Conservation (phyloP, 192 early-diverging fungal species). For the Endogone sp. region DNA sequence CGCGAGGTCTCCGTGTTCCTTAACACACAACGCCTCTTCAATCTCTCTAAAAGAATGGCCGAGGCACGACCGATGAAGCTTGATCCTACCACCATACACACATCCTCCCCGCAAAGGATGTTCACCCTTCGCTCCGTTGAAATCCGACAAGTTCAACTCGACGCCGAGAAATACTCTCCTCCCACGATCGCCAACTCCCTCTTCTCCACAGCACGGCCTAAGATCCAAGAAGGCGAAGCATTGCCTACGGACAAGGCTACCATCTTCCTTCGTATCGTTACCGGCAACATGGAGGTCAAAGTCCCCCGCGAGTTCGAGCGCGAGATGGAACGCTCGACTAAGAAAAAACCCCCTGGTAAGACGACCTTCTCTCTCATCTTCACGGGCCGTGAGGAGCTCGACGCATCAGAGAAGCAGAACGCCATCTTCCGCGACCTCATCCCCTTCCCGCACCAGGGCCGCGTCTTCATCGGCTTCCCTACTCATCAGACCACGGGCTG, state of each 20-base stretch:
- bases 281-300: constrained; percentile 51
- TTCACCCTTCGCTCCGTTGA: constrained; percentile 62
- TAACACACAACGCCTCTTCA: constrained; percentile 53
- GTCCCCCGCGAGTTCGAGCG: constrained; percentile 45
- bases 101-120: constrained; percentile 65
- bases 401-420: constrained; percentile 54
- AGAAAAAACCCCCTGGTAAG: constrained; percentile 73
- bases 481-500: constrained; percentile 91
- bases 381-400: constrained; percentile 72
- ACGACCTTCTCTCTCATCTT: constrained; percentile 72
- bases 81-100: constrained; percentile 33
- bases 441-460: constrained; percentile 72
- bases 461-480: constrained; percentile 86
- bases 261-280: constrained; percentile 69
- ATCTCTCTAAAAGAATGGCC: constrained; percentile 60
- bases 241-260: constrained; percentile 36
- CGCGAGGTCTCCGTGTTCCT: constrained; percentile 59
- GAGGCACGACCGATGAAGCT: constrained; percentile 60
- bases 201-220: constrained; percentile 1
- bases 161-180: constrained; percentile 36
- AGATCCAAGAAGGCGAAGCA: not conserved
- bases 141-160: constrained; percentile 53
- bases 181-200: constrained; percentile 14
- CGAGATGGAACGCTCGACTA: constrained; percentile 86
- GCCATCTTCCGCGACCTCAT: constrained; percentile 73